A percentile compares a stretch with the other conserved stretches of the same genome.
Conservation (phyloP, 2,329 filamentous ascomycete species). For the Tolypocladium guangdongense region DNA sequence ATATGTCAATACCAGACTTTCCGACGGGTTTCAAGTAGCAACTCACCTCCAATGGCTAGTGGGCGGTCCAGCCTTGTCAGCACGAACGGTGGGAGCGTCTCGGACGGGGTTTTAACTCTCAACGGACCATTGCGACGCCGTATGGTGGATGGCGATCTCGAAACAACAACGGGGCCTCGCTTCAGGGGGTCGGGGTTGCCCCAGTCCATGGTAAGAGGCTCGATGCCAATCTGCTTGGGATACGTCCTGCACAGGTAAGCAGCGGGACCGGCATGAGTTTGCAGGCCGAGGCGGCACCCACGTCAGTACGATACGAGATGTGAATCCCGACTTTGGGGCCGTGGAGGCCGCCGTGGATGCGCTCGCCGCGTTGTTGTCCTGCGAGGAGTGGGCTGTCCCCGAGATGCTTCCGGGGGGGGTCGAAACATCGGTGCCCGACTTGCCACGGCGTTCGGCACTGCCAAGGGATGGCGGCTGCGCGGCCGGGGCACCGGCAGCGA, state of each 20-base stretch:
- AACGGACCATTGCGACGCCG: constrained; percentile 65
- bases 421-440: not conserved
- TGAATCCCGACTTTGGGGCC: constrained; percentile 32
- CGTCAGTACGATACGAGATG: constrained; percentile 46
- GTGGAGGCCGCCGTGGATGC: constrained; percentile 12
- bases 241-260: constrained; percentile 50
- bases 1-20: not conserved
- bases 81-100: not conserved
- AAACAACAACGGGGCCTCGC: constrained; percentile 83
- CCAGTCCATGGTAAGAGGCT: constrained; percentile 84
- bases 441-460: not conserved
- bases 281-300: constrained; percentile 17
- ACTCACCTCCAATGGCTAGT: constrained; percentile 47
- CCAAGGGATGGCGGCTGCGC: constrained; percentile 1
- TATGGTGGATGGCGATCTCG: constrained; percentile 63
- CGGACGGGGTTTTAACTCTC: not conserved
- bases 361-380: not conserved
- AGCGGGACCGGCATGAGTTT: not conserved
- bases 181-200: constrained; percentile 63
- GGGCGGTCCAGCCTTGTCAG: constrained; percentile 6
- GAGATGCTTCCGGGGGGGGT: not conserved
- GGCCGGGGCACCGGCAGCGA: constrained; percentile 3
- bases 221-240: constrained; percentile 86
- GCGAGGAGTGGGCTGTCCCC: not conserved
- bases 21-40: too few relatives aligned